These are phyloP conservation scores for Metarhizium album DNA, from an alignment of 2,329 filamentous ascomycete genomes.

Conservation along the genomic window DNA sequence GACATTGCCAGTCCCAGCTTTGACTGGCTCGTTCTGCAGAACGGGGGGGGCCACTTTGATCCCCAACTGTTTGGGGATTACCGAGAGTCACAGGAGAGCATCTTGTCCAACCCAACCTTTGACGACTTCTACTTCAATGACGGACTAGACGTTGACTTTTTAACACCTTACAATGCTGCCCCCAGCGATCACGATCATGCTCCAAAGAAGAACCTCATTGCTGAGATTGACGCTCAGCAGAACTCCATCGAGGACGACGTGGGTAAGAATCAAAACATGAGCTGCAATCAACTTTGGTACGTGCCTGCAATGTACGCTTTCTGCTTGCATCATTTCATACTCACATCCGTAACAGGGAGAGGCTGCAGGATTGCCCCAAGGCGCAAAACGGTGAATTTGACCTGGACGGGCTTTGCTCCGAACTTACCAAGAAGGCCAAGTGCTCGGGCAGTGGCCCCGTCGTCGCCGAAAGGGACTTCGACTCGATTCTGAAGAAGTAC, in stretches of 20 bases:
- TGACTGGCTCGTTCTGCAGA: conserved; percentile 70
- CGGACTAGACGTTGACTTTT: conserved; percentile 71
- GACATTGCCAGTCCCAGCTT: conserved; percentile 44
- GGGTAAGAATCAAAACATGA: conserved; percentile 51
- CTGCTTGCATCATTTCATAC: conserved; percentile 12
- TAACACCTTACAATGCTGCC: conserved; percentile 65
- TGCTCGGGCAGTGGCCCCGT: conserved; percentile 87
- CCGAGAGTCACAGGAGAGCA: conserved; percentile 76
- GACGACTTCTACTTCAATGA: conserved; percentile 61
- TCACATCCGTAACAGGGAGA: conserved; percentile 59
- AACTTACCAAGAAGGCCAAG: conserved; percentile 90
- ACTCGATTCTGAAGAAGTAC: conserved; percentile 61
- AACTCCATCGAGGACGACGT: conserved; percentile 58
- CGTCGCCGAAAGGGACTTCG: conserved; percentile 80
- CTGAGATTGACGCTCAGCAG: conserved; percentile 66
- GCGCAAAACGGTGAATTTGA: conserved; percentile 89
- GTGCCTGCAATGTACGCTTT: conserved; percentile 20
- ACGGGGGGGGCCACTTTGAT: conserved; percentile 77
- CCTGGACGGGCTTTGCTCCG: conserved; percentile 82
- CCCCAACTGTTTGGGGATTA: conserved; percentile 88
- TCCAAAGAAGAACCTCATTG: conserved; percentile 59
- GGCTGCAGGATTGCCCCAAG: conserved; percentile 73
- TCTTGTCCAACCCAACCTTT: conserved; percentile 58
- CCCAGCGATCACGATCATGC: conserved; percentile 28
- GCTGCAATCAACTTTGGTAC: conserved; percentile 89